Evolutionary conservation across 2,329 filamentous ascomycete species (phyloP).

Genomic region (Didymella lethalis): DNA sequence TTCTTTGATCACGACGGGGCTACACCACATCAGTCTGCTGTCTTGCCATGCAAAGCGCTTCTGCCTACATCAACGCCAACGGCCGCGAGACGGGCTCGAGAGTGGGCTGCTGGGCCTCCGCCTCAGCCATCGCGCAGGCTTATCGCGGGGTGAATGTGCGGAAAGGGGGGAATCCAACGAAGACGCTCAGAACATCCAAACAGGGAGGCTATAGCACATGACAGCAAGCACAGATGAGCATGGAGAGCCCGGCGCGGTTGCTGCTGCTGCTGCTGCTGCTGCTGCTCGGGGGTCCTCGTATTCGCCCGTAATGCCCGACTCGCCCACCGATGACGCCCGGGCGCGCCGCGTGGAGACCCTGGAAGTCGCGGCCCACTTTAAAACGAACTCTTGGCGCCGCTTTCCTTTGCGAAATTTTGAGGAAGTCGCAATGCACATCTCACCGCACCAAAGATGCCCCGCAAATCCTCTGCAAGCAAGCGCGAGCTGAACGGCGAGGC

Average conservation of each 20-base stretch:
- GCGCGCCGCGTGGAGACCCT: slow-evolving; percentile 9
- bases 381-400: slow-evolving; percentile 30
- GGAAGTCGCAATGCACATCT: slow-evolving; percentile 10
- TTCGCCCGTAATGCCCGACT: slow-evolving; percentile 28
- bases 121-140: slow-evolving; percentile 46
- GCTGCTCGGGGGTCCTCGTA: slow-evolving; percentile 20
- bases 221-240: slow-evolving; percentile 10
- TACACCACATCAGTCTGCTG: slow-evolving; percentile 42
- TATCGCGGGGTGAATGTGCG: background rate
- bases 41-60: background rate
- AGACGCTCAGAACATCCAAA: slow-evolving; percentile 21
- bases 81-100: slow-evolving; percentile 53
- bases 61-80: slow-evolving; percentile 53
- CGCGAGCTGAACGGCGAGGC: slow-evolving; percentile 33
- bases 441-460: slow-evolving; percentile 32
- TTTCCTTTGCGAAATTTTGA: slow-evolving; percentile 35
- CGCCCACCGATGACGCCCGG: slow-evolving; percentile 29
- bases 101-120: slow-evolving; percentile 39
- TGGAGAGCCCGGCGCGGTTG: slow-evolving; percentile 18
- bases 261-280: slow-evolving; percentile 16
- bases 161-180: slow-evolving; percentile 20
- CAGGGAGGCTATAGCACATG: slow-evolving; percentile 34
- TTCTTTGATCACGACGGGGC: slow-evolving; percentile 88
- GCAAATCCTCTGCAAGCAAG: slow-evolving; percentile 39
- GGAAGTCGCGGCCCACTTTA: slow-evolving; percentile 1